Conservation (phyloP, 2,329 filamentous ascomycete genomes). For the Botrytis hyacinthi region DNA sequence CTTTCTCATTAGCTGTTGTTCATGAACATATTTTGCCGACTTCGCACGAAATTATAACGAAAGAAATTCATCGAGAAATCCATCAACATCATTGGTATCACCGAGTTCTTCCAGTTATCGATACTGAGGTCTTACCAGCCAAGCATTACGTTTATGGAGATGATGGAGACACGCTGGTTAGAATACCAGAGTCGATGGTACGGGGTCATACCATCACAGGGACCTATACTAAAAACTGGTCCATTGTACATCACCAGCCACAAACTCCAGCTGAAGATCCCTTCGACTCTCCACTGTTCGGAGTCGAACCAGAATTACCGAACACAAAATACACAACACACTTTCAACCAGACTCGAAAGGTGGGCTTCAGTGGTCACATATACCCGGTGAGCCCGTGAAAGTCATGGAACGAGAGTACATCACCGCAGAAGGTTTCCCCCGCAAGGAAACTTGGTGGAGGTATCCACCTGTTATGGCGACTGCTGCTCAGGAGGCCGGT, state of each 20-base stretch:
- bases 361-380: slow-evolving; percentile 6
- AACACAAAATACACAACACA: slow-evolving; percentile 2
- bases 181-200: slow-evolving; percentile 46
- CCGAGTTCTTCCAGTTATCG: slow-evolving; percentile 51
- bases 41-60: slow-evolving; percentile 47
- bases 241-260: slow-evolving; percentile 11
- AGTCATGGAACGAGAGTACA: slow-evolving; percentile 31
- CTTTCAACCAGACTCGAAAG: background rate
- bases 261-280: slow-evolving; percentile 1
- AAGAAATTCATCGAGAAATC: slow-evolving; percentile 51
- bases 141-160: slow-evolving; percentile 44
- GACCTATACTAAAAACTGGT: slow-evolving; percentile 22
- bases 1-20: slow-evolving; percentile 44
- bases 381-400: slow-evolving; percentile 28
- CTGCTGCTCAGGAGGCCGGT: slow-evolving; percentile 19
- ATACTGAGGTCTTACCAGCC: slow-evolving; percentile 52
- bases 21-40: slow-evolving; percentile 48
- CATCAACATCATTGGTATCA: slow-evolving; percentile 54
- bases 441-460: slow-evolving; percentile 35
- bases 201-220: slow-evolving; percentile 34
- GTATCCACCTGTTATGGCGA: slow-evolving; percentile 33
- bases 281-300: slow-evolving; percentile 9
- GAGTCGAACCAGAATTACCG: background rate
- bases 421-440: slow-evolving; percentile 29
- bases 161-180: slow-evolving; percentile 45